These are phyloP conservation scores for Prunus davidiana DNA, from an alignment of 306 rosid species.

Conservation along the genomic window DNA sequence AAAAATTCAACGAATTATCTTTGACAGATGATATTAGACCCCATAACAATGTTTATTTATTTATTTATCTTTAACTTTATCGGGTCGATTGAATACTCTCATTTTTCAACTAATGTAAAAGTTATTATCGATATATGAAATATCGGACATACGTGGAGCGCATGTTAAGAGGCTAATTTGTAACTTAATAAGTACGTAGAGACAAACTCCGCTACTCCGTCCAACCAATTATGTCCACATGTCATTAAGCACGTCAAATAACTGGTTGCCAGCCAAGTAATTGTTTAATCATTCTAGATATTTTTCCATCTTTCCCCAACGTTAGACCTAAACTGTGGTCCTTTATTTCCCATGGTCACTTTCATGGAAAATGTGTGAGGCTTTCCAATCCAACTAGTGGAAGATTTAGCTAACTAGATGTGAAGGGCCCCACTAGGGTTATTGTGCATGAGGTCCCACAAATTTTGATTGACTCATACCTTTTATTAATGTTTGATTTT, in stretches of 20 bases:
- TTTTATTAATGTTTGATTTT: conserved; percentile 22
- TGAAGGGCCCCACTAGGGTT: conserved; percentile 34
- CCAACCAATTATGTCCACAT: neutral
- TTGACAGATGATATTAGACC: neutral
- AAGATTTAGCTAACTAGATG: conserved; percentile 54
- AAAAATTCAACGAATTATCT: neutral
- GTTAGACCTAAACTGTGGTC: conserved; percentile 41
- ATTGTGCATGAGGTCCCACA: conserved; percentile 28
- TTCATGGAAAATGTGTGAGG: conserved; percentile 57
- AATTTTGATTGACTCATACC: conserved; percentile 19
- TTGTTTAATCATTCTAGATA: conserved; percentile 24
- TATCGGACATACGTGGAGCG: neutral
- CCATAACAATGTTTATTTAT: neutral
- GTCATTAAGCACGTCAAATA: neutral
- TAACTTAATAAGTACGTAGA: neutral
- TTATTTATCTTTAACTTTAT: neutral
- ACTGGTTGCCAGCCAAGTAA: conserved; percentile 39
- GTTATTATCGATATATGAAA: too few species aligned
- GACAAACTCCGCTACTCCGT: neutral
- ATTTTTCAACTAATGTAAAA: too few species aligned
- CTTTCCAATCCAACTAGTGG: conserved; percentile 47
- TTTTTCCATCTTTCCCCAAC: conserved; percentile 8
- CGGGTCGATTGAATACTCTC: neutral
- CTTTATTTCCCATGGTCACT: conserved; percentile 30
- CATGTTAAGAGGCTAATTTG: neutral